Evolutionary conservation across 2,329 filamentous ascomycete species (phyloP).

Genomic region (Capronia coronata): DNA sequence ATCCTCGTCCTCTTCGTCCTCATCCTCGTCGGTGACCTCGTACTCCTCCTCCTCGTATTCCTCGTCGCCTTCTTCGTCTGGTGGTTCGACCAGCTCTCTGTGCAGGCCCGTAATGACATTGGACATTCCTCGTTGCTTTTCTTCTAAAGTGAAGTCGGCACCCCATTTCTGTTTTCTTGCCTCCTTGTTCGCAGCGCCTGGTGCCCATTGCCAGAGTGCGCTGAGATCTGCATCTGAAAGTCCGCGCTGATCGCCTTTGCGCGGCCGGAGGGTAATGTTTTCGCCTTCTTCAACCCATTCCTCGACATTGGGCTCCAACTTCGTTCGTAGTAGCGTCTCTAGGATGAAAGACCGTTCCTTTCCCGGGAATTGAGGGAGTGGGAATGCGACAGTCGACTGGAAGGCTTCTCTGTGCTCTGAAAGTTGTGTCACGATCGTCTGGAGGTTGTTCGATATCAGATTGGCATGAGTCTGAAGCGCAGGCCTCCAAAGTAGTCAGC

Average conservation of each 20-base stretch:
- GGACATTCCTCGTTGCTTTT: slow-evolving; percentile 59
- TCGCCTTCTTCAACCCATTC: slow-evolving; percentile 62
- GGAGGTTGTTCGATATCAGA: slow-evolving; percentile 65
- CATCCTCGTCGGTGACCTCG: slow-evolving; percentile 49
- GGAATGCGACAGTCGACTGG: slow-evolving; percentile 64
- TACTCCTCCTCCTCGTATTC: slow-evolving; percentile 42
- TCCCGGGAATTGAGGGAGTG: slow-evolving; percentile 67
- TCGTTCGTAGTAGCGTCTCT: slow-evolving; percentile 69
- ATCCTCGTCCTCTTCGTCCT: slow-evolving; percentile 33
- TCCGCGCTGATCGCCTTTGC: slow-evolving; percentile 13
- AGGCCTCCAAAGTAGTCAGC: slow-evolving; percentile 43
- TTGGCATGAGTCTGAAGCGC: slow-evolving; percentile 65
- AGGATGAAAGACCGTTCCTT: slow-evolving; percentile 61
- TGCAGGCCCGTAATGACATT: slow-evolving; percentile 66
- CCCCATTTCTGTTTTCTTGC: slow-evolving; percentile 46
- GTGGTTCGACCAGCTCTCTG: slow-evolving; percentile 52
- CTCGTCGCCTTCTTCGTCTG: slow-evolving; percentile 38
- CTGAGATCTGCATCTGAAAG: slow-evolving; percentile 47
- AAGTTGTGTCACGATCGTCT: slow-evolving; percentile 59
- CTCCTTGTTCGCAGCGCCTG: slow-evolving; percentile 43
- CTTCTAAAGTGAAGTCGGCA: slow-evolving; percentile 67
- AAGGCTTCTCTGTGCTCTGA: slow-evolving; percentile 62
- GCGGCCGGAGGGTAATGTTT: slow-evolving; percentile 36
- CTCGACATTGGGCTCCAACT: slow-evolving; percentile 71
- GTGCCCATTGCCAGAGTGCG: slow-evolving; percentile 55